Evolutionary conservation across 176 grass and related monocot genomes (phyloP), one percentile per base, ranked within the genome.

Genomic region (Panicum miliaceum): DNA sequence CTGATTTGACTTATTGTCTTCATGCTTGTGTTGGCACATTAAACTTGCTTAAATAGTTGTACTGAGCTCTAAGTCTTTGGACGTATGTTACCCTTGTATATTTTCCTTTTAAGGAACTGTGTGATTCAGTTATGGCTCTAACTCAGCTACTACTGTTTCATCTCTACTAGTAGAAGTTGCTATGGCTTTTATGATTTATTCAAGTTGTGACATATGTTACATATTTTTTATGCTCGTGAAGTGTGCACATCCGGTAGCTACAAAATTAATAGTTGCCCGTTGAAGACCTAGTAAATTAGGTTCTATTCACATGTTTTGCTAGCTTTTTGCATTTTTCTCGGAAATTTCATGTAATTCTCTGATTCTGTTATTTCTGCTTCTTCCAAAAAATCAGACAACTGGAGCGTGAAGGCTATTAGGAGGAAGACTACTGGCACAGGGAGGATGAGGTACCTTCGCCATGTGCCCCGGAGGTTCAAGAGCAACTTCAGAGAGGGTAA

Each of bases 401-500:
- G 94, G 94, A 96, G 91, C 35, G 42, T 96, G 84, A 97, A 97
- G 86, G 94, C 94, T 16, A 97, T 97, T 68, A 85, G 91, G 81
- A 89, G 94, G 78, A 97, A 97, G 91, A 97, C 91, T 36, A 97
- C 94, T 0, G 94, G 94, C 8, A 93, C 91, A 0, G 94, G 94
- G 13, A 89, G 94, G 79, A 97, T 97, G 94, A 93, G 94, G 87
- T 93, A 97, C 86, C 85, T 97, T 45, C 91, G 94, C 23, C 94
- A 97, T 0, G 42, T 97, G 26, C 94, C 94, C 34, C 78, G 84
- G 48, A 88, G 91, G 43, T 96, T 96, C 89, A 96, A 96, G 86
- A 96, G 88, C 89, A 91, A 91, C 86, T 97, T 97, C 86, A 85
- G 94, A 83, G 91, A 97, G 90, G 94, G 94, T 97, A 93, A 63